Percentiles rank a stretch among this genome's conserved stretches.
These are phyloP conservation scores for Crithidia expoeki DNA, from an alignment of 208 protist species.

Conservation along the genomic window DNA sequence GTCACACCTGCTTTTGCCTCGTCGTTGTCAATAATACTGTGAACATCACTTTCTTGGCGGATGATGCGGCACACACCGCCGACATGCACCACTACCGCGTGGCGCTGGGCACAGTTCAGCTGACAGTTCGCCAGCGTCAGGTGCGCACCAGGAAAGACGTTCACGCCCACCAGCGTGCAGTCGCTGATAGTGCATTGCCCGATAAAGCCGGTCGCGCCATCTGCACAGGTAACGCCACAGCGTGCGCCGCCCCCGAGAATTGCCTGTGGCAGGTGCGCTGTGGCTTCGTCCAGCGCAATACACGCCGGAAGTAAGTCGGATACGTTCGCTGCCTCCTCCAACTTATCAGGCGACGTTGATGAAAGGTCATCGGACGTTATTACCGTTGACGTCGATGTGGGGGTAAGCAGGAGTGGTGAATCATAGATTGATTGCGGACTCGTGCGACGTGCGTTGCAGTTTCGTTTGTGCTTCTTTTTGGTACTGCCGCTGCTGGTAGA, in stretches of 20 bases:
- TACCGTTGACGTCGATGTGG: too few relatives aligned
- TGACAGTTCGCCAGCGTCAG: constrained; percentile 48
- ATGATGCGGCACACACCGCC: constrained; percentile 40
- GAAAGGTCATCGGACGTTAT: too few relatives aligned
- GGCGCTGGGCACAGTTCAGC: constrained; percentile 31
- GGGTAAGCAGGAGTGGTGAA: too few relatives aligned
- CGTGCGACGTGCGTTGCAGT: too few relatives aligned
- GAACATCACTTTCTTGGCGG: neutral
- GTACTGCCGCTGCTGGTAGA: neutral
- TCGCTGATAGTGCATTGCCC: constrained; percentile 43
- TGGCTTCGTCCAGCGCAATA: constrained; percentile 58
- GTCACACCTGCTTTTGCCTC: too few relatives aligned
- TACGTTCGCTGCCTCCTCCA: constrained; percentile 12
- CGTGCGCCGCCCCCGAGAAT: constrained; percentile 56
- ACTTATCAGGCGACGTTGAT: too few relatives aligned
- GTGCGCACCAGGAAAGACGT: constrained; percentile 50
- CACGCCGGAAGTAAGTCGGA: constrained; percentile 53
- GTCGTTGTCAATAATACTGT: too few relatives aligned
- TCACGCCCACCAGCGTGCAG: constrained; percentile 56
- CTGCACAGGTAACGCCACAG: constrained; percentile 59
- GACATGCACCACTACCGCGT: constrained; percentile 55
- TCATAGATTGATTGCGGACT: too few relatives aligned
- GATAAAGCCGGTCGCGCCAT: constrained; percentile 45
- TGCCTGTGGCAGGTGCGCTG: constrained; percentile 52
- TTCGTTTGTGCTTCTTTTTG: neutral